Percentiles rank a stretch among this genome's conserved stretches.
Evolutionary conservation across 805 yeast species (phyloP).

Genomic region (Kazachstania taianensis): DNA sequence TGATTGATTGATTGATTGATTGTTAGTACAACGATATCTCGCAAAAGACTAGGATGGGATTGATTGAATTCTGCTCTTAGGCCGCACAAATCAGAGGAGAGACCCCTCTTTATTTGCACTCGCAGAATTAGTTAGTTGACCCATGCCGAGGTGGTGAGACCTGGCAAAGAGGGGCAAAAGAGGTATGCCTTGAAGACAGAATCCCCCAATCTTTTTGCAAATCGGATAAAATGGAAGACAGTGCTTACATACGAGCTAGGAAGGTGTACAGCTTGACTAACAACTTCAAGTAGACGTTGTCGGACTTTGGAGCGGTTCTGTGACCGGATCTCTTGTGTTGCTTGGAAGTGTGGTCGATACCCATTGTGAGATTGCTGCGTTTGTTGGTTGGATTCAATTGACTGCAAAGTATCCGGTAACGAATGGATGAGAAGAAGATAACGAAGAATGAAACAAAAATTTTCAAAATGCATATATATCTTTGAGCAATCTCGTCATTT

Average conservation of each 20-base stretch:
- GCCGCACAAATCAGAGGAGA: constrained; percentile 14
- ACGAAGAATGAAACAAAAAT: too few relatives aligned
- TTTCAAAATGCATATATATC: too few relatives aligned
- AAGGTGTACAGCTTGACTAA: constrained; percentile 97
- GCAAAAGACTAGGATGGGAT: constrained; percentile 7
- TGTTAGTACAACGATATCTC: constrained; percentile 4
- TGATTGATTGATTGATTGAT: constrained; percentile 3
- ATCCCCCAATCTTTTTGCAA: too few relatives aligned
- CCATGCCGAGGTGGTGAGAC: not conserved
- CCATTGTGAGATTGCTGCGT: constrained; percentile 52
- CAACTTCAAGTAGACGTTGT: constrained; percentile 96
- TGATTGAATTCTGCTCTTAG: constrained; percentile 45
- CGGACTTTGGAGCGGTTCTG: constrained; percentile 99
- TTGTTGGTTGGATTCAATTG: too few relatives aligned
- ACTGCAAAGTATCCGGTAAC: too few relatives aligned
- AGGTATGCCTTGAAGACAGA: not conserved
- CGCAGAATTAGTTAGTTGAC: constrained; percentile 23
- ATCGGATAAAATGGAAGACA: not conserved
- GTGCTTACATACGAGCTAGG: constrained; percentile 86
- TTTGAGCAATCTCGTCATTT: too few relatives aligned
- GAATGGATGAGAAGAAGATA: too few relatives aligned
- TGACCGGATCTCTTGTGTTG: constrained; percentile 93
- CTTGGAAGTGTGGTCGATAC: constrained; percentile 93
- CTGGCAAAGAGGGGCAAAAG: too few relatives aligned
- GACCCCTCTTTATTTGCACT: constrained; percentile 23